Evolutionary conservation across 495 filamentous ascomycete genomes (phyloP).

Genomic region (Thermochaetoides thermophila): DNA sequence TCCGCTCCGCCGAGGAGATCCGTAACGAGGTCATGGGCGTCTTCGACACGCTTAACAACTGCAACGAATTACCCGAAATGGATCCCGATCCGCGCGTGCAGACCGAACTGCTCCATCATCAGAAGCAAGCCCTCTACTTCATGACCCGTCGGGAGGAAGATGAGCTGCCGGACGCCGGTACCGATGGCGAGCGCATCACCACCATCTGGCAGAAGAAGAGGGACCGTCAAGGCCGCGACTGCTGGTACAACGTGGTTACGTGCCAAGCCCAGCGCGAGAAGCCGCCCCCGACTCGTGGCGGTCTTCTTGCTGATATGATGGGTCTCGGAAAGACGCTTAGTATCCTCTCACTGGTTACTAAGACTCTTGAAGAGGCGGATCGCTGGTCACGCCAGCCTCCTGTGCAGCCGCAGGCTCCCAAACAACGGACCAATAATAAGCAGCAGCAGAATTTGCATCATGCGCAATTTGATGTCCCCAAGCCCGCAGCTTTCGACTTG

Average conservation of each 20-base stretch:
- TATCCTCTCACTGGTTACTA: slow-evolving; percentile 60
- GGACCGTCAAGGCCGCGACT: slow-evolving; percentile 35
- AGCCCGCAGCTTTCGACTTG: slow-evolving; percentile 19
- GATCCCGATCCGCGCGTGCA: slow-evolving; percentile 45
- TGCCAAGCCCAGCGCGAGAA: slow-evolving; percentile 44
- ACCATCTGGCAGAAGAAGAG: slow-evolving; percentile 58
- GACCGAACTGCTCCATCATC: slow-evolving; percentile 68
- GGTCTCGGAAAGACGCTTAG: slow-evolving; percentile 89
- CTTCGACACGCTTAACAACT: slow-evolving; percentile 65
- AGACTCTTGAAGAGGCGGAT: slow-evolving; percentile 42
- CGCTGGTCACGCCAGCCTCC: slow-evolving; percentile 37
- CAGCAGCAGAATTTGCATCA: slow-evolving; percentile 16
- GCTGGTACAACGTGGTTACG: slow-evolving; percentile 74
- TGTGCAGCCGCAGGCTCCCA: slow-evolving; percentile 23
- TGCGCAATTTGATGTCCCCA: slow-evolving; percentile 21
- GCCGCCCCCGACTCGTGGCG: slow-evolving; percentile 60
- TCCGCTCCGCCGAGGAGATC: slow-evolving; percentile 67
- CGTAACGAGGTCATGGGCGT: slow-evolving; percentile 70
- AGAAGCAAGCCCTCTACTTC: slow-evolving; percentile 83
- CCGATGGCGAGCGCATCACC: slow-evolving; percentile 44
- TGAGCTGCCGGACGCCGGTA: slow-evolving; percentile 11
- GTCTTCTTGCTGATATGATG: slow-evolving; percentile 98
- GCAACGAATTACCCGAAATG: slow-evolving; percentile 62
- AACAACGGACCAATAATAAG: no score
- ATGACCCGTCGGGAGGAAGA: slow-evolving; percentile 68